Evolutionary conservation across 495 filamentous ascomycete genomes (phyloP).

Genomic region (Penicillium coffeae): DNA sequence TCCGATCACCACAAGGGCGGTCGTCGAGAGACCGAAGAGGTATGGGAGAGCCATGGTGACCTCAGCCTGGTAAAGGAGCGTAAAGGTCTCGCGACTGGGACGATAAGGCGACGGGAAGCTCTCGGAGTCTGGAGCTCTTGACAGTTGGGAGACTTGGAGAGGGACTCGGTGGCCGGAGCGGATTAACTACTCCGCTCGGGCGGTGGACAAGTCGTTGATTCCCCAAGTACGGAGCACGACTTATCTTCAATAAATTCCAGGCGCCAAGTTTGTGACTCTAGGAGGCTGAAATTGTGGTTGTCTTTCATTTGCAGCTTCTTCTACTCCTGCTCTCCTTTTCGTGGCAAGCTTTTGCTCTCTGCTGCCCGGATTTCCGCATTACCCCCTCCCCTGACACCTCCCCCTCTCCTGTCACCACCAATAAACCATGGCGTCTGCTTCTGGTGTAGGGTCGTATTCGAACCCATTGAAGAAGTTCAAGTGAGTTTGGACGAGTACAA

Average conservation of each 20-base stretch:
- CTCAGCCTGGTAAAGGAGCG: slow-evolving; percentile 25
- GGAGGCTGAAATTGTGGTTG: neutral
- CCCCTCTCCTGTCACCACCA: slow-evolving; percentile 19
- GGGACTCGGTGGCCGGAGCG: slow-evolving; percentile 26
- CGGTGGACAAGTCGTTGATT: slow-evolving; percentile 19
- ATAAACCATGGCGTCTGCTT: slow-evolving; percentile 50
- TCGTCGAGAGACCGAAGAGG: slow-evolving; percentile 63
- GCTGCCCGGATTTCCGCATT: slow-evolving; percentile 1
- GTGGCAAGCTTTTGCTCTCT: slow-evolving; percentile 1
- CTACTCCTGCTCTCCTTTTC: neutral
- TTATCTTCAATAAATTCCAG: neutral
- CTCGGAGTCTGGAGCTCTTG: slow-evolving; percentile 12
- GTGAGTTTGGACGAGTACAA: slow-evolving; percentile 44
- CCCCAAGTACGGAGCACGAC: slow-evolving; percentile 21
- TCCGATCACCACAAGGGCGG: slow-evolving; percentile 77
- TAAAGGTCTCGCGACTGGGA: slow-evolving; percentile 16
- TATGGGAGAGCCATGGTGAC: slow-evolving; percentile 56
- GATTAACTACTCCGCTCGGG: slow-evolving; percentile 25
- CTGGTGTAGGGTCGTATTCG: slow-evolving; percentile 81
- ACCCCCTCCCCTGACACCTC: slow-evolving; percentile 19
- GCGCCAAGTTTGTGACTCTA: neutral
- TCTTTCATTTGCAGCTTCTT: slow-evolving; percentile 1
- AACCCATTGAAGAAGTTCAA: slow-evolving; percentile 99
- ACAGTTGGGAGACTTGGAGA: slow-evolving; percentile 17
- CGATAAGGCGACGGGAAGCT: slow-evolving; percentile 12